These are phyloP conservation scores for Firmiana major DNA, from an alignment of 345 rosid species.

Conservation along the genomic window DNA sequence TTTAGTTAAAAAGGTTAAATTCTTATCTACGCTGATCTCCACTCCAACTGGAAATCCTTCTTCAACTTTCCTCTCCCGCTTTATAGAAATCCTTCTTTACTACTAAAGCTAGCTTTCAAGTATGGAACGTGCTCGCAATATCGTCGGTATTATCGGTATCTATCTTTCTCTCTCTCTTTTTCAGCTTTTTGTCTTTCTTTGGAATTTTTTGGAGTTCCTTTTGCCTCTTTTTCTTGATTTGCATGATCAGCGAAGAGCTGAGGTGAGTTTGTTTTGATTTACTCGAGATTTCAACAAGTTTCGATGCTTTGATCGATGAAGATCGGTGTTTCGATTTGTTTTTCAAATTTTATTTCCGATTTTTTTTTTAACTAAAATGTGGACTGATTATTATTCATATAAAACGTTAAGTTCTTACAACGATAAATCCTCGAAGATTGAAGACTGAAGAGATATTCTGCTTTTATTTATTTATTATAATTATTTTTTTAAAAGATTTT, in stretches of 20 bases:
- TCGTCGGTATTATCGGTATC: slow-evolving; percentile 15
- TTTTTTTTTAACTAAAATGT: background rate
- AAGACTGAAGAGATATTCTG: background rate
- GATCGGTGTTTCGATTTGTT: background rate
- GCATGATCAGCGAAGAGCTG: background rate
- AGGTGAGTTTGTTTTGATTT: background rate
- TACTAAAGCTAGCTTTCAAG: background rate
- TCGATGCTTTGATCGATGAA: background rate
- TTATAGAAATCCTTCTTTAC: background rate
- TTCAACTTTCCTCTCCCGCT: too few relatives aligned
- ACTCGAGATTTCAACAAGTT: background rate
- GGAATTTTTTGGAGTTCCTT: background rate
- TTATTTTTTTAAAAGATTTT: background rate
- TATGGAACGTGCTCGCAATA: background rate
- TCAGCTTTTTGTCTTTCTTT: background rate
- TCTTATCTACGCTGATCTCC: background rate
- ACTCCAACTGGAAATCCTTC: background rate
- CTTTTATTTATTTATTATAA: background rate
- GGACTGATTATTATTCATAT: too few relatives aligned
- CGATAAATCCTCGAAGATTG: background rate
- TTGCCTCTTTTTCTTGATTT: background rate
- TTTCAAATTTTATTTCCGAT: background rate
- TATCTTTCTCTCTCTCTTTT: background rate
- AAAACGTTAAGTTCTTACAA: background rate
- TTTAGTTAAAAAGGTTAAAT: background rate